Evolutionary conservation across 1,284 basidiomycete genomes (phyloP).

Genomic region (Trichosporon faecale): DNA sequence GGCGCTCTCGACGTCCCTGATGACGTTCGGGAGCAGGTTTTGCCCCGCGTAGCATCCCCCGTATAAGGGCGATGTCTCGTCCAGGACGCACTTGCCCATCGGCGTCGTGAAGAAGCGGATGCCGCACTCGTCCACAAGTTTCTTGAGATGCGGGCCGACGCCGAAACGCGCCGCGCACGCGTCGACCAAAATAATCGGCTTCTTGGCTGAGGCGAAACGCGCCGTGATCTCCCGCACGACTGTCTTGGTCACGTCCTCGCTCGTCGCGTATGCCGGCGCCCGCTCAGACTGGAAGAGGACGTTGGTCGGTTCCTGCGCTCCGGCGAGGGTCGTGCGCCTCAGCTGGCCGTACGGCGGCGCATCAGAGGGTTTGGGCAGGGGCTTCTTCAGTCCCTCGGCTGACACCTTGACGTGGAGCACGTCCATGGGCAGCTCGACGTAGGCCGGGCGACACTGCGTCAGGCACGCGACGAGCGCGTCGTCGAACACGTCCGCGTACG

Average conservation of each 20-base stretch:
- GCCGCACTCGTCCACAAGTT: conserved; percentile 67
- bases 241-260: conserved; percentile 61
- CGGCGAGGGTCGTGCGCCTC: neutral
- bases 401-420: conserved; percentile 70
- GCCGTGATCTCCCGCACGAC: conserved; percentile 71
- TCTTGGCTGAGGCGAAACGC: conserved; percentile 63
- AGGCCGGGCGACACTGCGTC: conserved; percentile 73
- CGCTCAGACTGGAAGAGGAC: conserved; percentile 10
- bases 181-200: conserved; percentile 79
- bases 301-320: conserved; percentile 15
- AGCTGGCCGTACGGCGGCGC: conserved; percentile 17
- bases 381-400: conserved; percentile 60
- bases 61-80: conserved; percentile 77
- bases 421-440: conserved; percentile 83
- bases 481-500: conserved; percentile 67
- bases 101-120: conserved; percentile 65
- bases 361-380: conserved; percentile 25
- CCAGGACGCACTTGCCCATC: conserved; percentile 78
- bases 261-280: conserved; percentile 53
- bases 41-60: conserved; percentile 84
- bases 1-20: conserved; percentile 72
- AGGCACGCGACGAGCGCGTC: conserved; percentile 72
- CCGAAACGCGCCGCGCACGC: conserved; percentile 81
- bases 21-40: conserved; percentile 68
- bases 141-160: conserved; percentile 64